A percentile compares a stretch with the other conserved stretches of the same genome.
Evolutionary conservation across 352 stramenopile species (phyloP).

Genomic region (Phytopythium kandeliae): DNA sequence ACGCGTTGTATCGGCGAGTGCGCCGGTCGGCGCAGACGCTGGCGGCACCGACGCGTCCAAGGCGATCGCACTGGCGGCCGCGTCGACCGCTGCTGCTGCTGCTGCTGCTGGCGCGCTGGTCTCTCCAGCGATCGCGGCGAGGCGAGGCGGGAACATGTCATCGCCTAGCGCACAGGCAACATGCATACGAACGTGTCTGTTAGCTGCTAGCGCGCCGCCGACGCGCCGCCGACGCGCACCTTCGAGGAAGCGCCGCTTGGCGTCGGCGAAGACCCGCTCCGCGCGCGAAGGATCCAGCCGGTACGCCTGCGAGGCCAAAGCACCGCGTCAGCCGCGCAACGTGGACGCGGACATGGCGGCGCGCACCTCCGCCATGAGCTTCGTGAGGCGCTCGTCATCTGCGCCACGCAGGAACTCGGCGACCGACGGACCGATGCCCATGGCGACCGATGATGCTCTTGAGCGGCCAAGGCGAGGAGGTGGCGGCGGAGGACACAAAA

Average conservation of each 20-base stretch:
- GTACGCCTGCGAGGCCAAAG: constrained; percentile 30
- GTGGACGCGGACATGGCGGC: background rate
- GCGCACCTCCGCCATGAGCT: constrained; percentile 39
- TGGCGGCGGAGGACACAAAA: no score
- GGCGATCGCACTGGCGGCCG: no score
- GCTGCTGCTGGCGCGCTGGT: no score
- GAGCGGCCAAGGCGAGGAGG: no score
- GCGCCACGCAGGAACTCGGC: constrained; percentile 50
- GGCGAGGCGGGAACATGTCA: no score
- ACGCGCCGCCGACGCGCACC: no score
- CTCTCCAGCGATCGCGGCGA: no score
- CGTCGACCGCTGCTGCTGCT: no score
- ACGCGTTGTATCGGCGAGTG: background rate
- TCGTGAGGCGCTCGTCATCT: constrained; percentile 51
- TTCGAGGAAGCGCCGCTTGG: constrained; percentile 35
- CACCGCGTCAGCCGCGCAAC: background rate
- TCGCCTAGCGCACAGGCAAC: no score
- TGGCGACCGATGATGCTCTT: constrained; percentile 11
- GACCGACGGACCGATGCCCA: constrained; percentile 44
- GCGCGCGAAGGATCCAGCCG: constrained; percentile 40
- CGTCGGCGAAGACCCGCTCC: constrained; percentile 37
- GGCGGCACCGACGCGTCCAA: background rate
- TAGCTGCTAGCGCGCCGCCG: no score
- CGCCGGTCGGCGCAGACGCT: no score
- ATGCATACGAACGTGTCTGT: no score